Conservation (phyloP, 495 filamentous ascomycete species). For the Podospora appendiculata region DNA sequence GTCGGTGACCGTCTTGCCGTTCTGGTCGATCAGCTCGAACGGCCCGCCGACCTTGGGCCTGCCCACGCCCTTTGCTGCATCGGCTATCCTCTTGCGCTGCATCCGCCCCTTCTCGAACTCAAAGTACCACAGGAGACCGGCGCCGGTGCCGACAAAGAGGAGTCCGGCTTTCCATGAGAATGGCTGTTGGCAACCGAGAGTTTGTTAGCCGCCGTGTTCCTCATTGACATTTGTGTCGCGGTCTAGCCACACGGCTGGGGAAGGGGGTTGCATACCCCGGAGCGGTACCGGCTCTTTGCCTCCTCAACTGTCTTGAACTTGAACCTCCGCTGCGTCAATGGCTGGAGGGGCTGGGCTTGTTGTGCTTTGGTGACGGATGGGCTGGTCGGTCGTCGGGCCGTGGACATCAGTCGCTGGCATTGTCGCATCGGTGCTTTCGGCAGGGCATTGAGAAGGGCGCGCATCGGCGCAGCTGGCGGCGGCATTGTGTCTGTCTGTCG, state of each 20-base stretch:
- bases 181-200: slow-evolving; percentile 42
- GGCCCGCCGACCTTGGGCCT: slow-evolving; percentile 86
- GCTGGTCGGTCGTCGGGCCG: slow-evolving; percentile 4
- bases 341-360: slow-evolving; percentile 18
- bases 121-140: slow-evolving; percentile 79
- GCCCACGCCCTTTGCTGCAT: slow-evolving; percentile 87
- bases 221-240: not conserved
- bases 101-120: slow-evolving; percentile 82
- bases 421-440: slow-evolving; percentile 12
- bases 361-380: slow-evolving; percentile 9
- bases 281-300: slow-evolving; percentile 43
- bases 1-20: slow-evolving; percentile 67
- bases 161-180: slow-evolving; percentile 87
- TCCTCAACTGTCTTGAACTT: slow-evolving; percentile 48
- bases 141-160: slow-evolving; percentile 74
- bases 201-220: slow-evolving; percentile 4
- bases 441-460: slow-evolving; percentile 16
- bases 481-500: slow-evolving; percentile 16
- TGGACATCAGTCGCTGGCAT: slow-evolving; percentile 21
- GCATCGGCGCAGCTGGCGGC: slow-evolving; percentile 14
- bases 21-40: slow-evolving; percentile 73
- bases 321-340: slow-evolving; percentile 23
- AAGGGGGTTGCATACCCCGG: slow-evolving; percentile 30
- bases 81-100: slow-evolving; percentile 75
- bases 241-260: not conserved